A percentile compares a stretch with the other conserved stretches of the same genome.
Conservation (phyloP, 1,139 yeast species). For the Lodderomyces metapsilosis region DNA sequence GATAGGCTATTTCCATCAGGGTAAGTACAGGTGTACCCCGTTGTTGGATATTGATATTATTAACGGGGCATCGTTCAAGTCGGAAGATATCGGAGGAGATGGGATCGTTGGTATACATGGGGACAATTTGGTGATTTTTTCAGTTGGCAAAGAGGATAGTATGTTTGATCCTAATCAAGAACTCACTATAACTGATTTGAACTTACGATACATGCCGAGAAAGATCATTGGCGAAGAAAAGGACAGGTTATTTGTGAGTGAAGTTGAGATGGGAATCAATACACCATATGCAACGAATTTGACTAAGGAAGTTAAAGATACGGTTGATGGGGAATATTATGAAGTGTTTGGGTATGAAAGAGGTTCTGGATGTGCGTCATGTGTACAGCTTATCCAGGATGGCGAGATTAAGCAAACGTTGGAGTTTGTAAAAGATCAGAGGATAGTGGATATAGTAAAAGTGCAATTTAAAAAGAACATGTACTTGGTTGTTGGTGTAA, state of each 20-base stretch:
- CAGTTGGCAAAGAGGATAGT: constrained; percentile 41
- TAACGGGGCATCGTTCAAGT: constrained; percentile 52
- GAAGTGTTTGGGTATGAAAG: constrained; percentile 42
- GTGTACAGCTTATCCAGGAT: constrained; percentile 47
- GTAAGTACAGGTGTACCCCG: constrained; percentile 42
- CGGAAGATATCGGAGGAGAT: constrained; percentile 61
- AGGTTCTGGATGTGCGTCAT: constrained; percentile 44
- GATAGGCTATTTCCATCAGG: constrained; percentile 25
- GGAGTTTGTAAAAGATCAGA: constrained; percentile 42
- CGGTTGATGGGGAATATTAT: constrained; percentile 26
- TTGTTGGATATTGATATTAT: constrained; percentile 30
- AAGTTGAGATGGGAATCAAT: constrained; percentile 43
- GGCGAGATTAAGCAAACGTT: constrained; percentile 38
- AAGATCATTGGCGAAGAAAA: constrained; percentile 31
- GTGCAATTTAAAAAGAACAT: constrained; percentile 22
- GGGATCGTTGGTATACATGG: constrained; percentile 65
- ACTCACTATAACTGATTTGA: constrained; percentile 41
- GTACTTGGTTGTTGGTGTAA: constrained; percentile 51
- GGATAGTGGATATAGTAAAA: constrained; percentile 29
- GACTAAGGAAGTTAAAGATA: constrained; percentile 7
- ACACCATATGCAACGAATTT: constrained; percentile 25
- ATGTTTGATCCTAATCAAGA: constrained; percentile 43
- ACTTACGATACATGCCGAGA: constrained; percentile 55
- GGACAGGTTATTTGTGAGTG: constrained; percentile 38
- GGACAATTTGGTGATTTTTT: constrained; percentile 55